Conservation (phyloP, 768 basidiomycete genomes). For the Collybia nuda region DNA sequence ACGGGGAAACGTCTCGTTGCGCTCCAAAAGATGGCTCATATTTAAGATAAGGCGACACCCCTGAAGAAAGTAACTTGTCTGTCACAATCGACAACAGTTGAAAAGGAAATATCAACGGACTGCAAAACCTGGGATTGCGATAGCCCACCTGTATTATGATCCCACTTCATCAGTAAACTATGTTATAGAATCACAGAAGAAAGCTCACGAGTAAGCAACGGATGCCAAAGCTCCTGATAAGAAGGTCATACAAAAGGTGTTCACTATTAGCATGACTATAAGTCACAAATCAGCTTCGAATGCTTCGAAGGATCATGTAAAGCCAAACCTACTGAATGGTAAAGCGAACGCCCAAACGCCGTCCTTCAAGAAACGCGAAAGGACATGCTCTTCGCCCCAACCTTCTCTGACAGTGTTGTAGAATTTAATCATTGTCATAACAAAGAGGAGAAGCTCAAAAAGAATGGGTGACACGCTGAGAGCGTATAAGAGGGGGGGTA, state of each 20-base stretch:
- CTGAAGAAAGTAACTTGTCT: slow-evolving; percentile 1
- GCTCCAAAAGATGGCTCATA: slow-evolving; percentile 19
- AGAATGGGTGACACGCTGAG: slow-evolving; percentile 15
- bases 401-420: slow-evolving; percentile 19
- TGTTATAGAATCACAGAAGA: background rate
- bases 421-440: slow-evolving; percentile 24
- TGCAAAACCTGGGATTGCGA: slow-evolving; percentile 22
- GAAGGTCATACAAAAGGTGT: slow-evolving; percentile 14
- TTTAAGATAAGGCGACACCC: slow-evolving; percentile 22
- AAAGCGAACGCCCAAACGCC: slow-evolving; percentile 24
- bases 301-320: background rate
- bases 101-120: slow-evolving; percentile 4
- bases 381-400: slow-evolving; percentile 19
- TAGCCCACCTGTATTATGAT: slow-evolving; percentile 13
- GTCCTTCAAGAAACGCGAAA: slow-evolving; percentile 21
- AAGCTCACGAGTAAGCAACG: slow-evolving; percentile 18
- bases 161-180: background rate
- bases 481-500: background rate
- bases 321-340: slow-evolving; percentile 15
- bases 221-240: slow-evolving; percentile 15
- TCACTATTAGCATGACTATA: slow-evolving; percentile 17
- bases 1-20: background rate
- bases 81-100: no score
- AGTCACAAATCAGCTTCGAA: no score
- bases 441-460: slow-evolving; percentile 21